Percentiles rank a stretch among this genome's conserved stretches.
Evolutionary conservation across 176 grass and related monocot genomes (phyloP).

Genomic region (Oryza punctata): DNA sequence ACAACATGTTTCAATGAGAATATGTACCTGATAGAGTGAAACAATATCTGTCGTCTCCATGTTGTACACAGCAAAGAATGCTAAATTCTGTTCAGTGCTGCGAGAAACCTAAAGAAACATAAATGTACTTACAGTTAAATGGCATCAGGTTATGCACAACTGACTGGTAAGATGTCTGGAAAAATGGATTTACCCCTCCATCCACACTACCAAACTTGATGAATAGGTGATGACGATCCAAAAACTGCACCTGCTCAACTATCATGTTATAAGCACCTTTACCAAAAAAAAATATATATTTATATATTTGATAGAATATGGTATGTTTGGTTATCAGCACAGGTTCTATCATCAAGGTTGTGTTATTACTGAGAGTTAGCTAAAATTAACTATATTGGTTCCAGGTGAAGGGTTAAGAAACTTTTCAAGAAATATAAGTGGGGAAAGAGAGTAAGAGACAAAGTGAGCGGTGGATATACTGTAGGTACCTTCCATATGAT

Average conservation of each 20-base stretch:
- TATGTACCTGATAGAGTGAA: slow-evolving; percentile 86
- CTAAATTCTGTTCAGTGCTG: slow-evolving; percentile 69
- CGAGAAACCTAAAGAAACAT: slow-evolving; percentile 65
- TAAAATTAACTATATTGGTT: slow-evolving; percentile 11
- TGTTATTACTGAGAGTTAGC: slow-evolving; percentile 14
- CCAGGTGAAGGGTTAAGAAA: background rate
- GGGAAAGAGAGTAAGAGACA: slow-evolving; percentile 20
- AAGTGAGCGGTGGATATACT: background rate
- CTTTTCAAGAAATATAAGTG: slow-evolving; percentile 8
- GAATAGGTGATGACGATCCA: slow-evolving; percentile 93
- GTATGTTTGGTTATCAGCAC: slow-evolving; percentile 2
- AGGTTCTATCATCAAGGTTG: slow-evolving; percentile 36
- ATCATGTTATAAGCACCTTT: slow-evolving; percentile 57
- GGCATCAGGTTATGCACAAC: slow-evolving; percentile 24
- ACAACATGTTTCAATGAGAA: background rate
- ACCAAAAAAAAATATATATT: background rate
- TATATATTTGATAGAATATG: slow-evolving; percentile 19
- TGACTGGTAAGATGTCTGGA: slow-evolving; percentile 8
- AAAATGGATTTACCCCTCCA: slow-evolving; percentile 67
- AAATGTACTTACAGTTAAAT: slow-evolving; percentile 26
- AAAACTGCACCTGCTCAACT: slow-evolving; percentile 88
- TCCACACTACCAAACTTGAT: slow-evolving; percentile 98
- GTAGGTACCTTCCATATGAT: slow-evolving; percentile 90
- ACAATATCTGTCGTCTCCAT: slow-evolving; percentile 96
- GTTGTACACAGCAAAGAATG: slow-evolving; percentile 99